Base-by-base conservation (phyloP, 495 filamentous ascomycete species). In the Aspergillus hancockii region DNA sequence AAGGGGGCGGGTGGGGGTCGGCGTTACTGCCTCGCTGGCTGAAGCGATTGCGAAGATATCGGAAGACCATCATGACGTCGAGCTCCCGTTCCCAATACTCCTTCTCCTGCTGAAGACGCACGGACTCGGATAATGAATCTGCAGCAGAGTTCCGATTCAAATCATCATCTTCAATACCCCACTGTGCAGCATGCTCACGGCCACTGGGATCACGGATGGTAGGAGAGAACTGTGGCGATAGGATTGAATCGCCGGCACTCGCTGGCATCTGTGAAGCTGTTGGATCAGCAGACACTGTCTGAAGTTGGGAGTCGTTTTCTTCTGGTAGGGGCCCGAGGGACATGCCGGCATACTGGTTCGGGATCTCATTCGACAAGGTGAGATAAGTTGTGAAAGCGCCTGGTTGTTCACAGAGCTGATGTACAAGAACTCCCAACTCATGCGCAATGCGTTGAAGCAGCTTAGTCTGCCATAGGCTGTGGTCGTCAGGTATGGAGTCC, bases 41-140 rank as follows among this genome's bases (percentile, higher is more conserved):
- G 70, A 96, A 94, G 61, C 90, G 90, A 18, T 83, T 87, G 50
- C 84, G 82, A 19, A 97, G 83, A 70, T 92, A 94, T 40, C 86
- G 84, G 77, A 96, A 96, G n/a, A 96, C 86, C 71, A 93, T 88
- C 70, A 85, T 85, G 58, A 96, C 81, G 63, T 96, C 91, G 5
- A 96, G 82, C 14, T 92, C 88, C 36, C 85, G 86, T 67, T 96
- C 91, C 93, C 93, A 97, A 68, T 96, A 93, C 30, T 92, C 88
- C 43, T 84, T 81, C 50, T 79, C 77, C 21, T 74, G 67, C 41
- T 77, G 73, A 3, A 71, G 32, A 18, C 70, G 70, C 4, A 71
- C 50, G 9, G 71, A 66, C 58, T 79, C 73, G 9, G 72, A 66
- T 13, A 71, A 22, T 14, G 66, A 58, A 14, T 80, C 76, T 13